phyloP scores from a whole-genome alignment of 257 asterid genomes.

The Sherardia arvensis region DNA sequence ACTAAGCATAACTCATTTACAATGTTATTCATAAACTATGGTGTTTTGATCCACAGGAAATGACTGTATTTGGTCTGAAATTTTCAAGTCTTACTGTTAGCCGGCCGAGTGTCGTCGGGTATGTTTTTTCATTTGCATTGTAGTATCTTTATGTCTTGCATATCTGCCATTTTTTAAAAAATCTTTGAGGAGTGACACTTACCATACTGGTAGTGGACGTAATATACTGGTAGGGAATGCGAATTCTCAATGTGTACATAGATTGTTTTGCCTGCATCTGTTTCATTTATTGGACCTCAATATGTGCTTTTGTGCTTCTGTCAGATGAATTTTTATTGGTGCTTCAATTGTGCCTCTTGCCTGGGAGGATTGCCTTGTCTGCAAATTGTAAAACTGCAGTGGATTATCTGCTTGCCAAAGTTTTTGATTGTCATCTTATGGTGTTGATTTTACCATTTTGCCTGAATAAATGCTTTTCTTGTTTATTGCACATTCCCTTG shows the following conservation, averaged over 20 bases:
- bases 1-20: neutral
- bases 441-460: neutral
- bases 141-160: neutral
- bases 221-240: too few relatives aligned
- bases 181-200: neutral
- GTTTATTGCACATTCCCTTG: neutral
- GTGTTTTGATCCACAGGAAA: constrained; percentile 40
- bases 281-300: neutral
- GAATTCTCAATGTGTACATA: too few relatives aligned
- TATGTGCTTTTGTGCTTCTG: neutral
- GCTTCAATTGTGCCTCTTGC: neutral
- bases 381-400: neutral
- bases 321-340: neutral
- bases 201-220: neutral
- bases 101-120: constrained; percentile 67
- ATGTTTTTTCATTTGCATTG: constrained; percentile 17
- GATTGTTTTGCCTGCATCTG: neutral
- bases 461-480: neutral
- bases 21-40: neutral
- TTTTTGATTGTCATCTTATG: neutral
- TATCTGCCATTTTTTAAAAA: neutral
- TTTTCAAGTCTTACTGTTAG: constrained; percentile 74
- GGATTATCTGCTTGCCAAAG: neutral
- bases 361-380: neutral
- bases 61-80: constrained; percentile 66